Base-by-base conservation (phyloP, 2,329 filamentous ascomycete genomes). In the Boeremia lycopersici region DNA sequence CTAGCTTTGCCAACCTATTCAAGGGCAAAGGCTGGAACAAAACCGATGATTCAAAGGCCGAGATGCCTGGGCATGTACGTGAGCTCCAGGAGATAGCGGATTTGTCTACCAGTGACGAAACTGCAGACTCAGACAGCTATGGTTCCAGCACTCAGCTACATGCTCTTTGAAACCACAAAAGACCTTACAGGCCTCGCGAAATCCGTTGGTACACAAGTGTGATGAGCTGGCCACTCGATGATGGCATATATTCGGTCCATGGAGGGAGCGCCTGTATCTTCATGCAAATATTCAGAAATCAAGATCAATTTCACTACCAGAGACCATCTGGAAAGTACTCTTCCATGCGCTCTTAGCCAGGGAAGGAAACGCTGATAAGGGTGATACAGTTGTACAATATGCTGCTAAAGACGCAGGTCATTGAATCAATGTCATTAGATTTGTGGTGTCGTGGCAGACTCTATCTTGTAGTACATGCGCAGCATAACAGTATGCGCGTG, bases 401-500 rank as follows among this genome's bases (percentile, higher is more conserved):
- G n/a, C n/a, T n/a, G n/a, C n/a, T n/a, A n/a, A n/a, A n/a, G n/a
- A n/a, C n/a, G n/a, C n/a, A n/a, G n/a, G n/a, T n/a, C n/a, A n/a
- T 55, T 34, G 8, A 35, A 29, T 46, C 35, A 17, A 48, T 48
- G 23, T 56, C 47, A 51, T 56, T 51, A 51, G 46, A 46, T 42
- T 48, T 43, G 42, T 56, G n/a, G 36, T 61, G 35, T 51, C 53
- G 43, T 56, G 43, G 44, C 15, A 53, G 60, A 48, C 46, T 70
- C 63, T 70, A 73, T 69, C 57, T 67, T 70, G 67, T 69, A 68
- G 62, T 74, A 73, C 69, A 73, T 58, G 63, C 61, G 62, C 59
- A 46, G 57, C 57, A 35, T 58, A 29, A 55, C 46, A 59, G 59
- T 59, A 55, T 58, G 53, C 55, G 51, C 47, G 63, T 63, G 67